Base-by-base conservation (phyloP, 139 green algal species). In the Trebouxia sp. region DNA sequence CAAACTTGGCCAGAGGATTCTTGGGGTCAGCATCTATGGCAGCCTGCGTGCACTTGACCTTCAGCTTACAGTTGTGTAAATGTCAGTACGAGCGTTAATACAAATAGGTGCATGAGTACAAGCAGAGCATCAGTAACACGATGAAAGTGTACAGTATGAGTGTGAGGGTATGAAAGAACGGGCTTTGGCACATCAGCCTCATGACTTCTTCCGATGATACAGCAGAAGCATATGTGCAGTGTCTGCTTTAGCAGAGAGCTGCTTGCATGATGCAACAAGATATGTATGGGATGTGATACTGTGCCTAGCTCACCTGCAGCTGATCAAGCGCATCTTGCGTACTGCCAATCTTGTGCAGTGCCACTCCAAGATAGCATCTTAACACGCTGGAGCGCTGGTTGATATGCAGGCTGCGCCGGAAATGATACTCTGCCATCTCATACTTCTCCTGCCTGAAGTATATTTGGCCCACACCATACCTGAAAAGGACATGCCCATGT, bases 401-500 rank as follows among this genome's bases (percentile, higher is more conserved):
- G 76, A 99, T 91, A 69, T 75, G 35, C 28, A 84, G 55, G 11
- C 50, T 62, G 10, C 83, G 82, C 45, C 89, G 74, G 84, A 98
- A 98, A 89, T 98, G 93, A 80, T 92, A 91, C 75, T 97, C 90
- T 5, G 96, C 94, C 85, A 97, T 85, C 28, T 91, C 88, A 45
- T 91, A 96, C 89, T 98, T 97, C 83, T 99, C 96, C 88, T 98
- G 94, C 37, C 92, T 83, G 80, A 94, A 95, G 81, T 94, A 95
- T 35, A 99, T 93, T 82, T 94, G 91, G 28, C 96, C 96, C 65
- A 98, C 88, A 20, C 96, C 96, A 86, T 98, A 99, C 82, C 91
- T 96, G 86, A 39, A 48, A 70, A 8, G 8, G 55, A 35, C 10
- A 24, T 32, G 24, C 56, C 30, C 26, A 32, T 69, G 48, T 58